A percentile compares a stretch with the other conserved stretches of the same genome.
Evolutionary conservation across 768 basidiomycete genomes (phyloP).

Genomic region (Termitomyces sp.): DNA sequence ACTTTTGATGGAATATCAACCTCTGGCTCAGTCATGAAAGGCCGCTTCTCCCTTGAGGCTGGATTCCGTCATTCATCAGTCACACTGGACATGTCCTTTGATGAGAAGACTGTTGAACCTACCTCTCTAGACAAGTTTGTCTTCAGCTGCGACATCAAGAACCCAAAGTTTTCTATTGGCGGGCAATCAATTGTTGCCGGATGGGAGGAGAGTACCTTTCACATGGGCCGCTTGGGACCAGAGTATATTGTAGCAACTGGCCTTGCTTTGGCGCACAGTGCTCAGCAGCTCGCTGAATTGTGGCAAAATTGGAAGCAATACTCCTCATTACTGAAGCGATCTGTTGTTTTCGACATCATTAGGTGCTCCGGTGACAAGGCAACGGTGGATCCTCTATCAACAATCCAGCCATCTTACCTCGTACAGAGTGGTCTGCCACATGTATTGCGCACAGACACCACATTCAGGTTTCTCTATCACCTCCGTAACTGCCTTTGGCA

Average conservation of each 20-base stretch:
- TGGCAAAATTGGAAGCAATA: constrained; percentile 26
- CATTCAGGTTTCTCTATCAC: constrained; percentile 77
- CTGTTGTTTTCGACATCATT: constrained; percentile 47
- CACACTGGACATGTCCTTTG: constrained; percentile 25
- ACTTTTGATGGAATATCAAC: constrained; percentile 17
- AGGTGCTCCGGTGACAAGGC: constrained; percentile 43
- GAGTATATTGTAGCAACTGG: constrained; percentile 34
- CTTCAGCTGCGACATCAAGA: constrained; percentile 18
- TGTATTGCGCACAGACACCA: constrained; percentile 58
- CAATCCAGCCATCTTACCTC: constrained; percentile 80
- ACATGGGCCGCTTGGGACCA: constrained; percentile 38
- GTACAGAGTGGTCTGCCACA: constrained; percentile 73
- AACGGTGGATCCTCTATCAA: constrained; percentile 72
- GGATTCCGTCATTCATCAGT: constrained; percentile 19
- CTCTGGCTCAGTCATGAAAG: constrained; percentile 16
- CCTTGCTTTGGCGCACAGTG: constrained; percentile 24
- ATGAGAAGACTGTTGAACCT: constrained; percentile 25
- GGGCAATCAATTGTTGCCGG: constrained; percentile 9
- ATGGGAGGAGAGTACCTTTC: constrained; percentile 19
- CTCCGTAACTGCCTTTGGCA: constrained; percentile 63
- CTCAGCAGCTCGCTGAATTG: constrained; percentile 19
- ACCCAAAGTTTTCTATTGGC: constrained; percentile 4
- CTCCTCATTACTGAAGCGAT: constrained; percentile 27
- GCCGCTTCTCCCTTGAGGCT: constrained; percentile 15
- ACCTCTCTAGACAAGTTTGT: constrained; percentile 21